Percentiles rank a stretch among this genome's conserved stretches.
Evolutionary conservation across 257 asterid genomes (phyloP).

Genomic region (Plantago elongata): DNA sequence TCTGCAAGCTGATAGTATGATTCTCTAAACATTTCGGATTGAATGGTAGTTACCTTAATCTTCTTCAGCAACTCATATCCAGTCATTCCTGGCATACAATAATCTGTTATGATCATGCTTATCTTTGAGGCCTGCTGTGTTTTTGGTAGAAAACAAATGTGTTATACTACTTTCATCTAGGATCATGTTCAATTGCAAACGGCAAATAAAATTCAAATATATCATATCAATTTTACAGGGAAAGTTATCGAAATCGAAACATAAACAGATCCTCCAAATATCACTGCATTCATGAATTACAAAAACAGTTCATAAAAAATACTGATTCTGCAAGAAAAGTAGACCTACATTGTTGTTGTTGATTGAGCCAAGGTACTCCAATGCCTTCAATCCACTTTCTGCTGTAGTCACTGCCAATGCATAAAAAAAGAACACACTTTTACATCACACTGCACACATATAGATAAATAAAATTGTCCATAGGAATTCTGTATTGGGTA

Average conservation of each 20-base stretch:
- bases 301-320: background rate
- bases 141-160: background rate
- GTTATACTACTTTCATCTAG: background rate
- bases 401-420: conserved; percentile 46
- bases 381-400: conserved; percentile 46
- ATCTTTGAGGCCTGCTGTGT: conserved; percentile 39
- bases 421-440: background rate
- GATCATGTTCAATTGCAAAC: background rate
- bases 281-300: background rate
- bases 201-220: too few species aligned
- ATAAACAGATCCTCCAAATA: background rate
- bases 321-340: background rate
- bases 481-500: background rate
- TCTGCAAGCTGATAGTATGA: background rate
- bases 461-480: too few species aligned
- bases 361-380: conserved; percentile 34
- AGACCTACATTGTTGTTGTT: conserved; percentile 28
- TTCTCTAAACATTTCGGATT: background rate
- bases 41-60: conserved; percentile 38
- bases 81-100: conserved; percentile 66
- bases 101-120: conserved; percentile 52
- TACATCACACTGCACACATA: too few species aligned
- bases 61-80: conserved; percentile 63
- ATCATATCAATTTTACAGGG: too few species aligned
- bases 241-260: too few species aligned